Conservation (phyloP, 352 stramenopile genomes). For the Blastocystis sp. region DNA sequence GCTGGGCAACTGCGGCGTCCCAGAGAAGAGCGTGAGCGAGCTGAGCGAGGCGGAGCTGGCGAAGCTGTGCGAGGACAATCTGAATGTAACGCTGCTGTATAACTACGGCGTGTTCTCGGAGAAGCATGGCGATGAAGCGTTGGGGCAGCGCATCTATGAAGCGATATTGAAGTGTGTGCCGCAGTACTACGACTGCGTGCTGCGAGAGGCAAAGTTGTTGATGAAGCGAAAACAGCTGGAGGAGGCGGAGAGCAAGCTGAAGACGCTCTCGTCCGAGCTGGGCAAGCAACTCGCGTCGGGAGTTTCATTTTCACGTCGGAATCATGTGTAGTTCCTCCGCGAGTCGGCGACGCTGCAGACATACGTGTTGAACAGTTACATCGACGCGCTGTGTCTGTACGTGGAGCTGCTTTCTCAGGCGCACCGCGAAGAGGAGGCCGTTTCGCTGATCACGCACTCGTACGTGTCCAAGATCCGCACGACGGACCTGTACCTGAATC, state of each 20-base stretch:
- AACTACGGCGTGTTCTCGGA: slow-evolving; percentile 60
- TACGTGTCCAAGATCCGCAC: background rate
- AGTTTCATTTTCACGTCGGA: too few species aligned
- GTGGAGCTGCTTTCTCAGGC: background rate
- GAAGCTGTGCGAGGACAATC: background rate
- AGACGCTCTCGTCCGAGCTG: slow-evolving; percentile 1
- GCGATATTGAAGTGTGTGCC: slow-evolving; percentile 3
- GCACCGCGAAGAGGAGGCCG: slow-evolving; percentile 13
- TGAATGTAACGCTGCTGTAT: slow-evolving; percentile 50
- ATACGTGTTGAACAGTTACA: slow-evolving; percentile 42
- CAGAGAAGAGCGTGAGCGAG: background rate
- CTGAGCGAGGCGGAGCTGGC: background rate
- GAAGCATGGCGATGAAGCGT: background rate
- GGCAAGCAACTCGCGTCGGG: slow-evolving; percentile 32
- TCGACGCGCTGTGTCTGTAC: slow-evolving; percentile 29
- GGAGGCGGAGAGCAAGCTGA: background rate
- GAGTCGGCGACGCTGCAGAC: slow-evolving; percentile 51
- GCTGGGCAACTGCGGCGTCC: background rate
- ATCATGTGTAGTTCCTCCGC: slow-evolving; percentile 62
- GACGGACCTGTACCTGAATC: slow-evolving; percentile 53
- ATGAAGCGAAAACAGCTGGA: background rate
- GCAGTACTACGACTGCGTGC: slow-evolving; percentile 62
- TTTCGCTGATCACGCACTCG: slow-evolving; percentile 19
- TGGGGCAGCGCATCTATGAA: background rate
- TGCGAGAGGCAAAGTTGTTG: slow-evolving; percentile 25